phyloP scores from a whole-genome alignment of 345 rosid genomes.

The Gossypium ekmanianum region DNA sequence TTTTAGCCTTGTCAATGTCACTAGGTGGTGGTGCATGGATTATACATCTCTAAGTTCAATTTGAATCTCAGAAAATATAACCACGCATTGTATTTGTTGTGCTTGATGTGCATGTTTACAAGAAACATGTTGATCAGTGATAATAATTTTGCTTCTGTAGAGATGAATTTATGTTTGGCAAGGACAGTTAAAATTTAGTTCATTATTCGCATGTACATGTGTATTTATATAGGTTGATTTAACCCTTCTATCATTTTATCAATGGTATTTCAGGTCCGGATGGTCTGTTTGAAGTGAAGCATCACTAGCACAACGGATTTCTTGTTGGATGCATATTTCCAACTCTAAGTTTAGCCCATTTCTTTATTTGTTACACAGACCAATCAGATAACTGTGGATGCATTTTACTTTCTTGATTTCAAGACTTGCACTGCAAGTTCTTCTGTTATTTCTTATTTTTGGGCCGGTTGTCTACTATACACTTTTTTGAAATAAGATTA shows the following conservation, averaged over 20 bases:
- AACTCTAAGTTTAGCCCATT: not conserved
- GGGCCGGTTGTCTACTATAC: not conserved
- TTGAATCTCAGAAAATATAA: not conserved
- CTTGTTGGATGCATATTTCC: not conserved
- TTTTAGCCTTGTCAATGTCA: not conserved
- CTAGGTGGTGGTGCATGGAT: not conserved
- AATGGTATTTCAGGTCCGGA: conserved; percentile 66
- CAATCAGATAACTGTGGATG: not conserved
- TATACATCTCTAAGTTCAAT: not conserved
- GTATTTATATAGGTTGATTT: not conserved
- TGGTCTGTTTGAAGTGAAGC: conserved; percentile 69
- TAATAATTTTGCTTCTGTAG: not conserved
- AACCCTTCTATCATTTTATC: not conserved
- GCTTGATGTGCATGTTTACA: not conserved
- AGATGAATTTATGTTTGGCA: not conserved
- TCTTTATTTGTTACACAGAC: conserved; percentile 1
- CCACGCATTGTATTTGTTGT: not conserved
- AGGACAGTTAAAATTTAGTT: not conserved
- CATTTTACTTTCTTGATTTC: not conserved
- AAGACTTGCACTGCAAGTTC: conserved; percentile 14
- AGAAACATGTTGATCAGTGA: not conserved
- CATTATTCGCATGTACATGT: not conserved
- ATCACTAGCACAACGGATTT: conserved; percentile 41
- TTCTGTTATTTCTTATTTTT: not conserved
- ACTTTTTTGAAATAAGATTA: conserved; percentile 19